phyloP scores from a whole-genome alignment of 2,329 filamentous ascomycete species.

The Cordyceps cateniannulata region DNA sequence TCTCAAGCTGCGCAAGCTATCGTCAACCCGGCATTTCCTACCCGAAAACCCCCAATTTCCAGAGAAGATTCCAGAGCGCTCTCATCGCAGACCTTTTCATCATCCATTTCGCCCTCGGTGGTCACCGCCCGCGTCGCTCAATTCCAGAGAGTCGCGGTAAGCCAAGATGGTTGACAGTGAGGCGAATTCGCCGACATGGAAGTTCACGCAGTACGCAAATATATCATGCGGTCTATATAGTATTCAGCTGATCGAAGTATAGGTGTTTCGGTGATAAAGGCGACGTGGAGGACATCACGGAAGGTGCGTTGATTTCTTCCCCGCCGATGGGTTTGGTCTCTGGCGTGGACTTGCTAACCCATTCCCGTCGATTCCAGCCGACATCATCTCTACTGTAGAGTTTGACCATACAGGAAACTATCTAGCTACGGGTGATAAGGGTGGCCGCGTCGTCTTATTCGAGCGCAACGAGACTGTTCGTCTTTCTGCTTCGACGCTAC shows the following conservation, averaged over 20 bases:
- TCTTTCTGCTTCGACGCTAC: conserved; percentile 12
- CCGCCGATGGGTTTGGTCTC: conserved; percentile 14
- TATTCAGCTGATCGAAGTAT: conserved; percentile 18
- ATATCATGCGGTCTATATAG: conserved; percentile 1
- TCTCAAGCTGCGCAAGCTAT: conserved; percentile 8
- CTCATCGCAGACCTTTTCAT: conserved; percentile 18
- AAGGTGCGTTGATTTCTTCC: conserved; percentile 53
- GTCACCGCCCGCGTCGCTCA: conserved; percentile 15
- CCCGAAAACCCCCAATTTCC: not conserved
- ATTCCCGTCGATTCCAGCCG: conserved; percentile 46
- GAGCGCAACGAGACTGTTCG: conserved; percentile 92
- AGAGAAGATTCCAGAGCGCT: conserved; percentile 10
- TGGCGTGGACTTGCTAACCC: conserved; percentile 17
- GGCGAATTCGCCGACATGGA: conserved; percentile 93
- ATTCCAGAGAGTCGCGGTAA: conserved; percentile 11
- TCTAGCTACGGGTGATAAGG: conserved; percentile 84
- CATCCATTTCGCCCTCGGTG: conserved; percentile 7
- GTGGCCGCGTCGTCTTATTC: conserved; percentile 77
- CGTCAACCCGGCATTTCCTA: not conserved
- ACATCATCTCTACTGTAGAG: conserved; percentile 88
- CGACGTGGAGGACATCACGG: conserved; percentile 97
- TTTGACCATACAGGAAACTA: conserved; percentile 90
- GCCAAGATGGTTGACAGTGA: conserved; percentile 93
- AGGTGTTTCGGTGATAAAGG: conserved; percentile 99
- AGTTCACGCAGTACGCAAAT: conserved; percentile 90